Conservation (phyloP, 1,284 basidiomycete species). For the Cerrena zonata region DNA sequence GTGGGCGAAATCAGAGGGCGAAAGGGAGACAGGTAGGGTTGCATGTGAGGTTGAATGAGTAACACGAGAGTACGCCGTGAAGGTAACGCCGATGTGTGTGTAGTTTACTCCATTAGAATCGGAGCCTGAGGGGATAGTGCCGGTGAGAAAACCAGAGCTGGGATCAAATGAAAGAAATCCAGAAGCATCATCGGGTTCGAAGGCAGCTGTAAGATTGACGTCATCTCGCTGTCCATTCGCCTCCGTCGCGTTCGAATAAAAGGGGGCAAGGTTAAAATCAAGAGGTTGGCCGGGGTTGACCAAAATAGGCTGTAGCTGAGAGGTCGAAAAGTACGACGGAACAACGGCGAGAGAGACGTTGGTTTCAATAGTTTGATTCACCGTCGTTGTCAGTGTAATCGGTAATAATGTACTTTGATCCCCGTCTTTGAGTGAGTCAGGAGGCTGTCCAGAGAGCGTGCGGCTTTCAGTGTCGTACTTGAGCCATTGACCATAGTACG, state of each 20-base stretch:
- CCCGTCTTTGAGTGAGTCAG: slow-evolving; percentile 30
- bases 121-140: slow-evolving; percentile 44
- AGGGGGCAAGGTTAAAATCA: slow-evolving; percentile 44
- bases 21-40: slow-evolving; percentile 48
- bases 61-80: slow-evolving; percentile 57
- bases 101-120: slow-evolving; percentile 15
- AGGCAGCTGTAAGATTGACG: slow-evolving; percentile 47
- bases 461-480: slow-evolving; percentile 50
- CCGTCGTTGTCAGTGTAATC: slow-evolving; percentile 52
- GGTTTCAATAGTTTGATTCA: slow-evolving; percentile 62
- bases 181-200: slow-evolving; percentile 41
- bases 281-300: slow-evolving; percentile 42
- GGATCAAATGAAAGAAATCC: slow-evolving; percentile 48
- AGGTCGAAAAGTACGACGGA: slow-evolving; percentile 62
- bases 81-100: slow-evolving; percentile 43
- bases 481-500: slow-evolving; percentile 55
- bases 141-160: slow-evolving; percentile 40
- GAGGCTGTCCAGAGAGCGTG: slow-evolving; percentile 61
- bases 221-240: slow-evolving; percentile 30
- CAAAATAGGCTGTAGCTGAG: slow-evolving; percentile 50
- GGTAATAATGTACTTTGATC: slow-evolving; percentile 44
- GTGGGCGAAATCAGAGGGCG: slow-evolving; percentile 30
- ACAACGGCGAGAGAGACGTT: slow-evolving; percentile 59
- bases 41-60: slow-evolving; percentile 71
- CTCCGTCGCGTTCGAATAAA: slow-evolving; percentile 45